These are phyloP conservation scores for Neurospora sp. DNA, from an alignment of 495 filamentous ascomycete genomes.

Conservation along the genomic window DNA sequence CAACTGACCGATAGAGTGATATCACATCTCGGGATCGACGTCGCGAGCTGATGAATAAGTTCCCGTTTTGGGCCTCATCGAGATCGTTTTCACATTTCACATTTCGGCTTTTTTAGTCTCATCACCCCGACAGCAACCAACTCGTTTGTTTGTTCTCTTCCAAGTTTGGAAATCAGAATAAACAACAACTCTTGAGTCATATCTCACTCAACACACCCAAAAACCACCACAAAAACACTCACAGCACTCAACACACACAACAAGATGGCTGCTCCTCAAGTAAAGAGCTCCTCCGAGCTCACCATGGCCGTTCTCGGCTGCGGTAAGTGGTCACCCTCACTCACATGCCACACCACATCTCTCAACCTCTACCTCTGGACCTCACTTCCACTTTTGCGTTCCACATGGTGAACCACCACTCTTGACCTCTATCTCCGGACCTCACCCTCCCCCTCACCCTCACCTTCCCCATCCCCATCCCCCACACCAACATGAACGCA, in stretches of 20 bases:
- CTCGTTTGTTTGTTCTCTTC: neutral
- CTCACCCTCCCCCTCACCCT: neutral
- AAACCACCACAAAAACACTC: neutral
- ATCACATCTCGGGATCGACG: neutral
- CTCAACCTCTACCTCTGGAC: no score
- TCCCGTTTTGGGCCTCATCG: neutral
- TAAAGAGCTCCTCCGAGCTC: slow-evolving; percentile 35
- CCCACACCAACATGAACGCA: no score
- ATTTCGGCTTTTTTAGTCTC: neutral
- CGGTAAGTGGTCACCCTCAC: slow-evolving; percentile 36
- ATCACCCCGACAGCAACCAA: neutral
- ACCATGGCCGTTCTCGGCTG: slow-evolving; percentile 65
- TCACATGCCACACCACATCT: neutral
- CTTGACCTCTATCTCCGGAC: no score
- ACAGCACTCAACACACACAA: neutral
- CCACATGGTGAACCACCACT: no score
- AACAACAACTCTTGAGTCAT: neutral
- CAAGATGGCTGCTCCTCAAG: slow-evolving; percentile 12
- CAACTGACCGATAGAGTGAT: neutral
- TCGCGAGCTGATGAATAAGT: neutral
- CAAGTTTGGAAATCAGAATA: neutral
- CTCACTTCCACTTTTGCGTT: no score
- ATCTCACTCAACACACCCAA: neutral
- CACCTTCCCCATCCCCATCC: neutral
- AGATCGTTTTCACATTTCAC: neutral